phyloP scores from a whole-genome alignment of 2,329 filamentous ascomycete genomes.

The Samsoniella hepiali region DNA sequence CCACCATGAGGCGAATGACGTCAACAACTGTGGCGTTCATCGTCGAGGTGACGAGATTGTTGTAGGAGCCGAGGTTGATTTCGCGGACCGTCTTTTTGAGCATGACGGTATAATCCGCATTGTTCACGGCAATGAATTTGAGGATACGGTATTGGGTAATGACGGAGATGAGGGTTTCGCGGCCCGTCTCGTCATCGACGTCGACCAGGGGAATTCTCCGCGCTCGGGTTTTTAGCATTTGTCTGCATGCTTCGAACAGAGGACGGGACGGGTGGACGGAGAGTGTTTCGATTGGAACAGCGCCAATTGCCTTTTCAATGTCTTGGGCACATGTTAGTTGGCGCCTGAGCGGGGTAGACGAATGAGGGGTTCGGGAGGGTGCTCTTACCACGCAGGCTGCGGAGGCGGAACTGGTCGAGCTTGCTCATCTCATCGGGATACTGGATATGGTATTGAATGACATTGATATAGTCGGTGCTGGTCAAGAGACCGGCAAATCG shows the following conservation, averaged over 20 bases:
- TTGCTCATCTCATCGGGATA: slow-evolving; percentile 85
- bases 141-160: slow-evolving; percentile 98
- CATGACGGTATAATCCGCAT: slow-evolving; percentile 77
- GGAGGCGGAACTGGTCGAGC: slow-evolving; percentile 90
- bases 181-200: slow-evolving; percentile 86
- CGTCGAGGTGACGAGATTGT: slow-evolving; percentile 71
- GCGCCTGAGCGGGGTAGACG: neutral
- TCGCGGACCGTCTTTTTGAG: slow-evolving; percentile 84
- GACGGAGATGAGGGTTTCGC: slow-evolving; percentile 91
- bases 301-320: slow-evolving; percentile 91
- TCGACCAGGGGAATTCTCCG: slow-evolving; percentile 92
- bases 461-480: slow-evolving; percentile 96
- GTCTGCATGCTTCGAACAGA: slow-evolving; percentile 90
- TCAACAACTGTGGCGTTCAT: slow-evolving; percentile 93
- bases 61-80: slow-evolving; percentile 80
- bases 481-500: slow-evolving; percentile 93
- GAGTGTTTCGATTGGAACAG: slow-evolving; percentile 86
- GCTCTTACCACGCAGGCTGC: slow-evolving; percentile 77
- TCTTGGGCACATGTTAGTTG: slow-evolving; percentile 50
- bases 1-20: slow-evolving; percentile 89
- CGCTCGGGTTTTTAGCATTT: slow-evolving; percentile 90
- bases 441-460: slow-evolving; percentile 99
- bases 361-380: neutral
- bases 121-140: slow-evolving; percentile 97
- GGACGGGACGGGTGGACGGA: slow-evolving; percentile 90